Evolutionary conservation across 768 basidiomycete genomes (phyloP).

Genomic region (Terana coerulea): DNA sequence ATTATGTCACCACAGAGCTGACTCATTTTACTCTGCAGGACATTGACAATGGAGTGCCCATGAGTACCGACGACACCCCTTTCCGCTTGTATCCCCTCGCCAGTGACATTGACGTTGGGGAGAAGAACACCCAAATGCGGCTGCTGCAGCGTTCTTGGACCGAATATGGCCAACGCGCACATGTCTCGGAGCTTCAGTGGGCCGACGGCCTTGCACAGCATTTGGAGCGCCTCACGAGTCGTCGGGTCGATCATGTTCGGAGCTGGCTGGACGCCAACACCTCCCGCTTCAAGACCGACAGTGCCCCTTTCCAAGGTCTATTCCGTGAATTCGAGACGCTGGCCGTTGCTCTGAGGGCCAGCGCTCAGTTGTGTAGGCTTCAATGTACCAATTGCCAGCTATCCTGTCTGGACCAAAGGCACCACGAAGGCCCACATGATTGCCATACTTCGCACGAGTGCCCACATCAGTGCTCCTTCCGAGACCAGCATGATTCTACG

Average conservation of each 20-base stretch:
- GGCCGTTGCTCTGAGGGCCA: conserved; percentile 42
- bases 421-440: conserved; percentile 44
- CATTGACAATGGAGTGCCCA: conserved; percentile 48
- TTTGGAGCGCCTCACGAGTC: conserved; percentile 36
- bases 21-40: conserved; percentile 34
- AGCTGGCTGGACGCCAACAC: conserved; percentile 51
- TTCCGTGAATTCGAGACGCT: conserved; percentile 39
- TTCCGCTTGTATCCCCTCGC: too few relatives aligned
- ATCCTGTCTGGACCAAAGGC: conserved; percentile 41
- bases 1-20: too few relatives aligned
- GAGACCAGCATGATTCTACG: conserved; percentile 34
- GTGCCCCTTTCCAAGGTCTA: conserved; percentile 43
- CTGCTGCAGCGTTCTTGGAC: too few relatives aligned
- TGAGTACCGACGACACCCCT: too few relatives aligned
- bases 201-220: conserved; percentile 32
- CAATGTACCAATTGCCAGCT: conserved; percentile 47
- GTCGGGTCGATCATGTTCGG: conserved; percentile 43
- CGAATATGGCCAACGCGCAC: too few relatives aligned
- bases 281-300: conserved; percentile 38
- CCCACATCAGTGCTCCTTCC: conserved; percentile 39
- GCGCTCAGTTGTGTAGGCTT: conserved; percentile 45
- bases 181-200: too few relatives aligned
- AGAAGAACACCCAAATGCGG: too few relatives aligned
- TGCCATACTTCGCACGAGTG: conserved; percentile 52
- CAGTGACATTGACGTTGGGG: too few relatives aligned